These are phyloP conservation scores for Licmophora abbreviata DNA, from an alignment of 108 stramenopile species.

Conservation along the genomic window DNA sequence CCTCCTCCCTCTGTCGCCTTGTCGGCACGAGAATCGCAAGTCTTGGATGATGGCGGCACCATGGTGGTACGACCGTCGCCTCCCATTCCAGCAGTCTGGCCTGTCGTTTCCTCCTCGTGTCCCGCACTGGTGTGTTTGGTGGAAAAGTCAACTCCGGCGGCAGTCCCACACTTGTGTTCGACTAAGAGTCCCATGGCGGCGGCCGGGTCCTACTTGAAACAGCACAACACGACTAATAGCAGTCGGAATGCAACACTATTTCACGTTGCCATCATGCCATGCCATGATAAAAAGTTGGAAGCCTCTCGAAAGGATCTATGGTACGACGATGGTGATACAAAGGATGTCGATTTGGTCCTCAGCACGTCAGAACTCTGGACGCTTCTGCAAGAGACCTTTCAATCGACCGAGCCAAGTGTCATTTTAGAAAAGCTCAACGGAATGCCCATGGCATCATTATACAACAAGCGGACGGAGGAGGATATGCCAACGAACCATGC, in stretches of 20 bases:
- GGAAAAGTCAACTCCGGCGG: constrained; percentile 85
- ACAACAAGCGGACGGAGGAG: too few species aligned
- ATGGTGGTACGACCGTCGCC: neutral
- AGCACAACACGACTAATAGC: constrained; percentile 1
- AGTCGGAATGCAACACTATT: neutral
- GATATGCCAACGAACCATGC: neutral
- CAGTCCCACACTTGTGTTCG: constrained; percentile 77
- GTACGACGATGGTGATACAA: constrained; percentile 17
- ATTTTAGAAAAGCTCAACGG: too few species aligned
- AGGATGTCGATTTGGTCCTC: constrained; percentile 93
- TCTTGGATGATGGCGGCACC: neutral
- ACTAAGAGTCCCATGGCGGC: constrained; percentile 77
- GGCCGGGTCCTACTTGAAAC: constrained; percentile 35
- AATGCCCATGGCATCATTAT: too few species aligned
- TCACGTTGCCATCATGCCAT: constrained; percentile 87
- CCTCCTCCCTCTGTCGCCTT: constrained; percentile 27
- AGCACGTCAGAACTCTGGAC: constrained; percentile 84
- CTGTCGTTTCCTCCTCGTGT: constrained; percentile 88
- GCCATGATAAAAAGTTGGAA: constrained; percentile 99
- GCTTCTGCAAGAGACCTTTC: constrained; percentile 41
- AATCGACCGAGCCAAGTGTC: too few species aligned
- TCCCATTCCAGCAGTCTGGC: constrained; percentile 16
- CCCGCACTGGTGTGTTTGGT: constrained; percentile 97
- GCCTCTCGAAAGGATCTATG: constrained; percentile 86
- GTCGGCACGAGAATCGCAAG: constrained; percentile 31